Percentiles rank a stretch among this genome's conserved stretches.
These are phyloP conservation scores for Vigna unguiculata DNA, from an alignment of 306 rosid genomes.

Conservation along the genomic window DNA sequence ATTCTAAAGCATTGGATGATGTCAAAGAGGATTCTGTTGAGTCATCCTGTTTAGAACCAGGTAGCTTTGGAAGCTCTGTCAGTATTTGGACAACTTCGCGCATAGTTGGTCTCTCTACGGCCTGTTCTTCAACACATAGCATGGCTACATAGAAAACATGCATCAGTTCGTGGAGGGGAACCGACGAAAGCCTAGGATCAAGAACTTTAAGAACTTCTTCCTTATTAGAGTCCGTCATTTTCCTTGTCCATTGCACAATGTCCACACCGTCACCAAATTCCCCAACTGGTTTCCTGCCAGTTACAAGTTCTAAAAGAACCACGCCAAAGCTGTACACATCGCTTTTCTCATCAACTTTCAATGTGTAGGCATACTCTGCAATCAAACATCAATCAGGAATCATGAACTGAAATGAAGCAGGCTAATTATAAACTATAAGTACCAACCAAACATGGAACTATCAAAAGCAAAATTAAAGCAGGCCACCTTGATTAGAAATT, in stretches of 20 bases:
- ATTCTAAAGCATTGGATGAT: slow-evolving; percentile 55
- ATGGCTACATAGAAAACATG: slow-evolving; percentile 92
- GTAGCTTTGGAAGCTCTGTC: slow-evolving; percentile 83
- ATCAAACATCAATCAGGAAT: slow-evolving; percentile 29
- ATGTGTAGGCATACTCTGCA: slow-evolving; percentile 94
- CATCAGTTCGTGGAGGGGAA: slow-evolving; percentile 88
- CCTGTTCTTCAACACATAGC: slow-evolving; percentile 97
- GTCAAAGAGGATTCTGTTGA: slow-evolving; percentile 59
- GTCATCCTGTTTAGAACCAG: slow-evolving; percentile 60
- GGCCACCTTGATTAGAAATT: not conserved
- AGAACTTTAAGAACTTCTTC: slow-evolving; percentile 86
- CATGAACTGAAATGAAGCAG: slow-evolving; percentile 29
- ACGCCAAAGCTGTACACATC: slow-evolving; percentile 97
- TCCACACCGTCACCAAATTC: slow-evolving; percentile 98
- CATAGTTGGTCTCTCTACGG: slow-evolving; percentile 97
- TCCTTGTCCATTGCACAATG: slow-evolving; percentile 94
- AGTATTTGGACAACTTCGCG: slow-evolving; percentile 97
- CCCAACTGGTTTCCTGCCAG: slow-evolving; percentile 93
- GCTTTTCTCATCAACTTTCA: slow-evolving; percentile 95
- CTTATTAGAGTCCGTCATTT: slow-evolving; percentile 84
- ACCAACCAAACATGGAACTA: slow-evolving; percentile 42
- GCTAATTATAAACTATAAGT: not conserved
- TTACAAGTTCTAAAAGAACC: slow-evolving; percentile 80
- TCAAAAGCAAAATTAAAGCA: slow-evolving; percentile 27
- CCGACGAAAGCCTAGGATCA: slow-evolving; percentile 88